Base-by-base conservation (phyloP, 2,329 filamentous ascomycete species). In the Elsinoe fawcettii region DNA sequence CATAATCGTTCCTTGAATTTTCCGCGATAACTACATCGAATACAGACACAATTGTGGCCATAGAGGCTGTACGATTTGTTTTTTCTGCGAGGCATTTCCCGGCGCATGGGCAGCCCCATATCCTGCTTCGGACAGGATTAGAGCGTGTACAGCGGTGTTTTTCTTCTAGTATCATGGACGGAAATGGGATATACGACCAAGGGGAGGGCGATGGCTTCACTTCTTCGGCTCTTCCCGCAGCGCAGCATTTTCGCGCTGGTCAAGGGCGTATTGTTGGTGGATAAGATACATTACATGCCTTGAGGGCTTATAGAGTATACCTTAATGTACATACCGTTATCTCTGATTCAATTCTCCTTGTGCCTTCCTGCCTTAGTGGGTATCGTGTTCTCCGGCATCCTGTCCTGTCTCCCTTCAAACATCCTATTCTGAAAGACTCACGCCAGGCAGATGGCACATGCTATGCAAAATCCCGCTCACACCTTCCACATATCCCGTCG, bases 381-480 rank as follows among this genome's bases (percentile, higher is more conserved):
- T 53, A 51, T 51, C 46, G 20, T 20, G 49, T 51, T n/a, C n/a
- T n/a, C 41, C 18, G 37, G 14, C 14, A n/a, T n/a, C 14, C 14
- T 41, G 37, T 41, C n/a, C n/a, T n/a, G n/a, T n/a, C n/a, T n/a
- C n/a, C n/a, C n/a, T n/a, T n/a, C n/a, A n/a, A n/a, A n/a, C n/a
- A 41, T 41, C 41, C n/a, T 46, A 22, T 12, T 16, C n/a, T 46
- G 5, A 9, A 12, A 30, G 4, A 37, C 9, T 12, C 34, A 5
- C 34, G 9, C n/a, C n/a, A n/a, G n/a, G n/a, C n/a, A n/a, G n/a
- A n/a, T n/a, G n/a, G n/a, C n/a, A n/a, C n/a, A 25, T 20, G 18
- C 44, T 9, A 51, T 51, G n/a, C 54, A 56, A 56, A 56, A 22
- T 56, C 54, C 54, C 54, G 11, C 27, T 56, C 54, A 27, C 54